Evolutionary conservation across 331 rosid species (phyloP).

Genomic region (Prunus yedoensis): DNA sequence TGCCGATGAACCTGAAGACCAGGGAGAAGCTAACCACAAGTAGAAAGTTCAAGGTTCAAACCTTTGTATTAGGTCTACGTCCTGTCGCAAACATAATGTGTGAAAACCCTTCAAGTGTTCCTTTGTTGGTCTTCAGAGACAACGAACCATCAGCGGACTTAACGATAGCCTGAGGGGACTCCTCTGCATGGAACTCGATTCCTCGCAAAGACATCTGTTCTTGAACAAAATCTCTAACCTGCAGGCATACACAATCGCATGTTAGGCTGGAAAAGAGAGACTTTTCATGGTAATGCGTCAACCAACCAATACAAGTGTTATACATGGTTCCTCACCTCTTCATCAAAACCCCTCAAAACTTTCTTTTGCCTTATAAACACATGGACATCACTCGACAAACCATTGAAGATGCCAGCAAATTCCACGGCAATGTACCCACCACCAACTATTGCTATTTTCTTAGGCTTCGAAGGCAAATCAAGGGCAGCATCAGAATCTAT

Average conservation of each 20-base stretch:
- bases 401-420: conserved; percentile 96
- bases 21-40: background rate
- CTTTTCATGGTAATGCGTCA: background rate
- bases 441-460: conserved; percentile 92
- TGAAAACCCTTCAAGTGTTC: conserved; percentile 80
- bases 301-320: conserved; percentile 1
- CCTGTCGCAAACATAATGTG: conserved; percentile 98
- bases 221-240: conserved; percentile 80
- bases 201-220: conserved; percentile 92
- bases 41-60: conserved; percentile 29
- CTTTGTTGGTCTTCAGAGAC: conserved; percentile 88
- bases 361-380: conserved; percentile 84
- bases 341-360: conserved; percentile 94
- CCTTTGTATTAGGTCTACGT: conserved; percentile 91
- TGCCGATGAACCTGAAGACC: conserved; percentile 1
- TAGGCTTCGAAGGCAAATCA: conserved; percentile 85
- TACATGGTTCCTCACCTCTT: conserved; percentile 63
- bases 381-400: conserved; percentile 75
- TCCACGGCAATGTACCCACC: conserved; percentile 98
- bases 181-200: conserved; percentile 81
- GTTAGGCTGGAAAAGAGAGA: conserved; percentile 1
- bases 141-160: conserved; percentile 81
- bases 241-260: conserved; percentile 34
- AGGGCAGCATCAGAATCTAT: conserved; percentile 99
- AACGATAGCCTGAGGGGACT: conserved; percentile 69